Conservation (phyloP, 2,329 filamentous ascomycete species). For the Fusarium sp. region DNA sequence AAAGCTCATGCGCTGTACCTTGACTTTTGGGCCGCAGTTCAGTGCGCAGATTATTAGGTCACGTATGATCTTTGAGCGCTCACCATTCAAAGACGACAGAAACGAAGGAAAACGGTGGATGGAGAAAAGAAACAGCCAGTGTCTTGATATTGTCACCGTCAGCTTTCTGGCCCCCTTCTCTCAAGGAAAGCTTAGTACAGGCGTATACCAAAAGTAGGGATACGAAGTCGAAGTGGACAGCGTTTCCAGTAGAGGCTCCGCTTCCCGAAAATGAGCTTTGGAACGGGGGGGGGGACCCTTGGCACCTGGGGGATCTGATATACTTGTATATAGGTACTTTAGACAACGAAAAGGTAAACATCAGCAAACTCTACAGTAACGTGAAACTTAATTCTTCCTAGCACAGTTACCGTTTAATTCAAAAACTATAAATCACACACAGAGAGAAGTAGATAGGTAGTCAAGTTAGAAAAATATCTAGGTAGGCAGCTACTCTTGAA, state of each 20-base stretch:
- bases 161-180: conserved; percentile 19
- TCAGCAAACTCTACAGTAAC: background rate
- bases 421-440: no score
- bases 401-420: no score
- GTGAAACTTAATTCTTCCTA: no score
- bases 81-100: background rate
- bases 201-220: conserved; percentile 13
- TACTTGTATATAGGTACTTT: background rate
- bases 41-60: background rate
- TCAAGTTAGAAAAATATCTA: no score
- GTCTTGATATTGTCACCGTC: conserved; percentile 23
- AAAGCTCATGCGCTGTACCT: conserved; percentile 22
- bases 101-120: conserved; percentile 2
- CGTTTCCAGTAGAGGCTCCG: conserved; percentile 36
- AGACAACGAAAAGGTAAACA: no score
- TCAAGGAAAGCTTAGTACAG: conserved; percentile 17
- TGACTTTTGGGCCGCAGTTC: conserved; percentile 5
- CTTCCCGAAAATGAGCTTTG: conserved; percentile 34
- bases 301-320: background rate
- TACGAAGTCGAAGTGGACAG: conserved; percentile 37
- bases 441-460: no score
- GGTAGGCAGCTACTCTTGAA: background rate
- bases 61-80: background rate
- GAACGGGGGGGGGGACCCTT: conserved; percentile 9
- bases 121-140: conserved; percentile 10